Evolutionary conservation across 2,329 filamentous ascomycete species (phyloP).

Genomic region (Tolypocladium sp.): DNA sequence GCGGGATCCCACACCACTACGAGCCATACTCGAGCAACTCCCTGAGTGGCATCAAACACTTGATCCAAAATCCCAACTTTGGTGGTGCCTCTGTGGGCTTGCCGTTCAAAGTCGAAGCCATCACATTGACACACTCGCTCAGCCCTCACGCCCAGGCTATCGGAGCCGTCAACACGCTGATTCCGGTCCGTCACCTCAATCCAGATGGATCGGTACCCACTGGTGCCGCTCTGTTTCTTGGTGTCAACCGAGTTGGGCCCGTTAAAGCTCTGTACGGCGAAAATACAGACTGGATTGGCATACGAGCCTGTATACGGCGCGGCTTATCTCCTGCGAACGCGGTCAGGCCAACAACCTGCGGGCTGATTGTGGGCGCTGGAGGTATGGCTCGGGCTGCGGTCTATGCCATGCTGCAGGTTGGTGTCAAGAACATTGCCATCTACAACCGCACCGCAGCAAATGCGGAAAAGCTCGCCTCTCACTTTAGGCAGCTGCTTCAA

Average conservation of each 20-base stretch:
- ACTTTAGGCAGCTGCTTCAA: slow-evolving; percentile 54
- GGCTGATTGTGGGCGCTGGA: slow-evolving; percentile 54
- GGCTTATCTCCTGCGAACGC: slow-evolving; percentile 66
- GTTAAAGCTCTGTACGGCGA: slow-evolving; percentile 66
- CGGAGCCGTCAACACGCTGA: slow-evolving; percentile 67
- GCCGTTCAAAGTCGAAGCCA: slow-evolving; percentile 67
- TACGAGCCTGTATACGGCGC: slow-evolving; percentile 61
- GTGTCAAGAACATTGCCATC: slow-evolving; percentile 66
- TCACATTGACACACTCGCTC: slow-evolving; percentile 58
- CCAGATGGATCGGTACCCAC: slow-evolving; percentile 47
- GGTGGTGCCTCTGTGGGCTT: slow-evolving; percentile 64
- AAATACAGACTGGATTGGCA: slow-evolving; percentile 77
- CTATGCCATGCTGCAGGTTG: slow-evolving; percentile 70
- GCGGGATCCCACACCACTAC: slow-evolving; percentile 62
- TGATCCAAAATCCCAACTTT: slow-evolving; percentile 58
- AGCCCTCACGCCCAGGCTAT: slow-evolving; percentile 67
- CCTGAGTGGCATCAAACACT: slow-evolving; percentile 51
- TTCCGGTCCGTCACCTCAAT: slow-evolving; percentile 57
- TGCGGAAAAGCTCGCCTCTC: slow-evolving; percentile 56
- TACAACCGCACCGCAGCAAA: slow-evolving; percentile 63
- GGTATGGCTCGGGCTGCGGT: slow-evolving; percentile 73
- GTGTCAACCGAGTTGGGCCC: slow-evolving; percentile 51
- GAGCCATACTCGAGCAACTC: slow-evolving; percentile 53
- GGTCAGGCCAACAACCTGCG: slow-evolving; percentile 44
- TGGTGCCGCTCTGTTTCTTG: slow-evolving; percentile 41